phyloP scores from a whole-genome alignment of 306 rosid species.

The Acacia crassicarpa region DNA sequence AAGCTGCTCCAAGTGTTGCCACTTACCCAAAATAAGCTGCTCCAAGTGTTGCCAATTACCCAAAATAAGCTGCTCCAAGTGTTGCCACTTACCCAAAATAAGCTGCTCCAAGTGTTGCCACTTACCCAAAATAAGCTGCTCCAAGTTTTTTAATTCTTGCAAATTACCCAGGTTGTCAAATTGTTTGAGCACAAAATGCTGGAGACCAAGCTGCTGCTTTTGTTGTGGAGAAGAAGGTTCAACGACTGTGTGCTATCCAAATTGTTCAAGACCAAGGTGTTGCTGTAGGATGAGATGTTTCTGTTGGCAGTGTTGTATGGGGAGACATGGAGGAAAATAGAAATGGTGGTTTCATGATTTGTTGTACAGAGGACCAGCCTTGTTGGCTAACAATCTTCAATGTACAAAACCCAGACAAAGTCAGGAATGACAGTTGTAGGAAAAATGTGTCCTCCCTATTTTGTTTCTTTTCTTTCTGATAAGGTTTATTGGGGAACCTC shows the following conservation, averaged over 20 bases:
- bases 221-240: slow-evolving; percentile 30
- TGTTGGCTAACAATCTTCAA: slow-evolving; percentile 44
- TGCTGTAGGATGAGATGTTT: slow-evolving; percentile 49
- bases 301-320: slow-evolving; percentile 61
- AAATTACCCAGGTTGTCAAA: slow-evolving; percentile 31
- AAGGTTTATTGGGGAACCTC: slow-evolving; percentile 12
- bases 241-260: slow-evolving; percentile 39
- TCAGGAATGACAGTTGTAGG: slow-evolving; percentile 37
- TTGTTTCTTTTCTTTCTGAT: neutral
- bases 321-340: slow-evolving; percentile 42
- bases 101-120: neutral
- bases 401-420: slow-evolving; percentile 44
- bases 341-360: slow-evolving; percentile 35
- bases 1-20: neutral
- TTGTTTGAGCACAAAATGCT: slow-evolving; percentile 3
- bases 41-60: neutral
- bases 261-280: slow-evolving; percentile 35
- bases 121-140: neutral
- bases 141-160: slow-evolving; percentile 28
- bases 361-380: slow-evolving; percentile 52
- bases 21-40: slow-evolving; percentile 9
- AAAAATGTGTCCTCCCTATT: slow-evolving; percentile 22
- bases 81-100: neutral
- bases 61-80: neutral
- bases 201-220: slow-evolving; percentile 53